These are phyloP conservation scores for Podaxis sp. DNA, from an alignment of 768 basidiomycete species.

Conservation along the genomic window DNA sequence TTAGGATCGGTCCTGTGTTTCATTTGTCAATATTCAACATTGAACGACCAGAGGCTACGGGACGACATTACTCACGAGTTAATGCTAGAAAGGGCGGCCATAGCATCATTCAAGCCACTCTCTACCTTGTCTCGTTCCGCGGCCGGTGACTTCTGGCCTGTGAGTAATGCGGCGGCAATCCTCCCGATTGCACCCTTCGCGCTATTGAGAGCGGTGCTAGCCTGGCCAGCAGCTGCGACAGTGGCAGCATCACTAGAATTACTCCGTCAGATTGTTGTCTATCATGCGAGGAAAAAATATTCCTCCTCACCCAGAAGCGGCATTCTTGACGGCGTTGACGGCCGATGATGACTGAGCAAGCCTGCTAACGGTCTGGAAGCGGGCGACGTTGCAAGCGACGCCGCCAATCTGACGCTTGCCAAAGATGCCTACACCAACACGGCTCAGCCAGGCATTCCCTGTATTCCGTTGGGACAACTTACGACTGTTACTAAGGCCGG, in stretches of 20 bases:
- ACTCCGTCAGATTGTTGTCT: not conserved
- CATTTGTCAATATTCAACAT: not conserved
- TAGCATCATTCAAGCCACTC: slow-evolving; percentile 21
- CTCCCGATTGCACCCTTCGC: slow-evolving; percentile 23
- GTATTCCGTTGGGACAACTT: not conserved
- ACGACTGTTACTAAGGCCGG: slow-evolving; percentile 4
- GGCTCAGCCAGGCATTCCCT: not conserved
- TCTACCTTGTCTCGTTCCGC: slow-evolving; percentile 22
- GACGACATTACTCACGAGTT: slow-evolving; percentile 20
- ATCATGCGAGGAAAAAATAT: not conserved
- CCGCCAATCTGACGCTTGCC: slow-evolving; percentile 13
- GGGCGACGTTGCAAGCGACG: slow-evolving; percentile 23
- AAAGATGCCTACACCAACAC: not conserved
- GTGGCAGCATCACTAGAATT: slow-evolving; percentile 22
- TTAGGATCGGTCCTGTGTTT: slow-evolving; percentile 21
- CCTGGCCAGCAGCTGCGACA: slow-evolving; percentile 20
- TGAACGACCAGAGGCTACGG: not conserved
- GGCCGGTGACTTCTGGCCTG: slow-evolving; percentile 21
- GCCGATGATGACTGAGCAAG: slow-evolving; percentile 15
- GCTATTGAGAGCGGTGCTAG: slow-evolving; percentile 20
- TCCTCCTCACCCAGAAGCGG: slow-evolving; percentile 18
- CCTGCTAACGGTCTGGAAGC: slow-evolving; percentile 25
- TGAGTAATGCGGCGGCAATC: slow-evolving; percentile 23
- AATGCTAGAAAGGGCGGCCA: slow-evolving; percentile 22
- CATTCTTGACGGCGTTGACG: slow-evolving; percentile 4